Percentiles rank a stretch among this genome's conserved stretches.
Evolutionary conservation across 257 asterid species (phyloP).

Genomic region (Nicotiana knightiana): DNA sequence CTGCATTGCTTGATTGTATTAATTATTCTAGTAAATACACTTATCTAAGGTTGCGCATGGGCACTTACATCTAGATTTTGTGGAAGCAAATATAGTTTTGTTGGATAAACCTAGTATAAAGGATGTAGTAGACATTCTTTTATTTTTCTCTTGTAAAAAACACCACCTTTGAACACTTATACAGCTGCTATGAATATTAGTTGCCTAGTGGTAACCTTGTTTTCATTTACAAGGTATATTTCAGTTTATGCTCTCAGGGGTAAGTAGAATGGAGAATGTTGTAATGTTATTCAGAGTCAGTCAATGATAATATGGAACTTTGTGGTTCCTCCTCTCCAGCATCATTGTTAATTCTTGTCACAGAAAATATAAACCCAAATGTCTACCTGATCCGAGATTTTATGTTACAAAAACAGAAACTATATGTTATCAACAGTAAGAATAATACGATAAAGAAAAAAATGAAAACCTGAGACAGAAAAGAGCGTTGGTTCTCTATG

Average conservation of each 20-base stretch:
- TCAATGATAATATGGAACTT: neutral
- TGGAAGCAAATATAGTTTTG: neutral
- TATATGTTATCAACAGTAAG: neutral
- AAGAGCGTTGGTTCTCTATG: neutral
- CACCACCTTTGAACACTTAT: neutral
- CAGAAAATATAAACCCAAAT: neutral
- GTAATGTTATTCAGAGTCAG: neutral
- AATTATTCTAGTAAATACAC: too few species aligned
- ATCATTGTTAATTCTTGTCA: neutral
- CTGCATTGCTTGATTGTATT: too few species aligned
- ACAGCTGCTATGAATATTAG: neutral
- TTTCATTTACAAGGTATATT: neutral
- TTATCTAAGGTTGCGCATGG: too few species aligned
- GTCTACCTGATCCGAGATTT: neutral
- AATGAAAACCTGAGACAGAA: neutral
- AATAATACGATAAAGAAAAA: neutral
- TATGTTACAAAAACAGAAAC: neutral
- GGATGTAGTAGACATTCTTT: neutral
- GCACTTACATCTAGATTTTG: too few species aligned
- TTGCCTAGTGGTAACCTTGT: neutral
- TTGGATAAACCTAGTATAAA: neutral
- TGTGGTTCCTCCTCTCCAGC: neutral
- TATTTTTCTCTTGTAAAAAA: neutral
- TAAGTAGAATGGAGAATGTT: neutral
- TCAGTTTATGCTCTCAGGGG: neutral